Conservation (phyloP, 1,284 basidiomycete species). For the Microbotryum scabiosae region DNA sequence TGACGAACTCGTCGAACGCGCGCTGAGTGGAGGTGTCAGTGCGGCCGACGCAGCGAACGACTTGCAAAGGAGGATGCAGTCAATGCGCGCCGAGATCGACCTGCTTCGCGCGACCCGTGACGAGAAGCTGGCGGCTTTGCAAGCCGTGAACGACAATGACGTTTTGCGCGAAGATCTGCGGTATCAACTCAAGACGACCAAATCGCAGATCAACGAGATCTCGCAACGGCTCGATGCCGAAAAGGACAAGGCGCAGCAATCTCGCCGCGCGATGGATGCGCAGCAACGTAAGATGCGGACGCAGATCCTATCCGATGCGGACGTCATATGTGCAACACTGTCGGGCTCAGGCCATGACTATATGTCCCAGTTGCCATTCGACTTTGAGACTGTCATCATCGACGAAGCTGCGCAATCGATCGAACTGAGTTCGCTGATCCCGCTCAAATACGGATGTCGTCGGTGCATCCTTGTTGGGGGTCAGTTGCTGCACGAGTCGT, state of each 20-base stretch:
- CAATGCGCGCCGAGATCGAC: conserved; percentile 50
- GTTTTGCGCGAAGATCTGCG: conserved; percentile 49
- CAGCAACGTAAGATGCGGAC: conserved; percentile 60
- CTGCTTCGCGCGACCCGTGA: conserved; percentile 53
- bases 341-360: conserved; percentile 87
- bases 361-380: conserved; percentile 58
- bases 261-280: conserved; percentile 63
- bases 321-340: conserved; percentile 89
- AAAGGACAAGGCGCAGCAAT: conserved; percentile 64
- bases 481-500: conserved; percentile 38
- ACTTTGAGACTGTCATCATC: conserved; percentile 94
- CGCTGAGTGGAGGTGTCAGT: conserved; percentile 23
- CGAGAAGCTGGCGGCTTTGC: conserved; percentile 56
- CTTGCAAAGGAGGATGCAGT: conserved; percentile 44
- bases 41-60: conserved; percentile 38
- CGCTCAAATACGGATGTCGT: conserved; percentile 76
- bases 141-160: conserved; percentile 33
- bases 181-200: conserved; percentile 47
- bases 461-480: conserved; percentile 92
- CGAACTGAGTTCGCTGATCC: conserved; percentile 93
- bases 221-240: conserved; percentile 65
- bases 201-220: conserved; percentile 55
- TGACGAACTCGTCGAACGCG: conserved; percentile 74
- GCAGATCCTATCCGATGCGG: conserved; percentile 76
- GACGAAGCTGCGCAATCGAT: conserved; percentile 98